These are phyloP conservation scores for Anethum foeniculum DNA, from an alignment of 140 eudicot genomes.

Conservation along the genomic window DNA sequence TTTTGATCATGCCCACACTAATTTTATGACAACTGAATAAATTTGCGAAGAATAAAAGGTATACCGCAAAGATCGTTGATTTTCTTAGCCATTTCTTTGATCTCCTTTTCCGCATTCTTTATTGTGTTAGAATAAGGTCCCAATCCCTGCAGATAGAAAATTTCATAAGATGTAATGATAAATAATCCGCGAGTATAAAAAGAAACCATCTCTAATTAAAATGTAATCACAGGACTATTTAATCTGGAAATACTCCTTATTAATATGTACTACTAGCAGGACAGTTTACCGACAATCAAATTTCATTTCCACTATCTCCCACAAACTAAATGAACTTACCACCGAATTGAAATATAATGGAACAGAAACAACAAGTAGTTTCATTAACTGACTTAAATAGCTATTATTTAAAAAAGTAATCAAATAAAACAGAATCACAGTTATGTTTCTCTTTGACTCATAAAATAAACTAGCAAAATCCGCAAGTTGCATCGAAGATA, in stretches of 20 bases:
- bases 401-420: not conserved
- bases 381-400: not conserved
- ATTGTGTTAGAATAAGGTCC: slow-evolving; percentile 84
- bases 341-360: not conserved
- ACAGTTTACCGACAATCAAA: not conserved
- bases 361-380: not conserved
- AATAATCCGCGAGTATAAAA: not conserved
- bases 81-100: slow-evolving; percentile 83
- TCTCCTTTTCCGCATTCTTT: slow-evolving; percentile 81
- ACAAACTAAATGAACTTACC: not conserved
- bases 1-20: no score
- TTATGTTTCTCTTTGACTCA: not conserved
- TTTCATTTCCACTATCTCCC: not conserved
- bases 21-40: not conserved
- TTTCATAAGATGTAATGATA: not conserved
- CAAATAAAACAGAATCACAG: not conserved
- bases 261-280: not conserved
- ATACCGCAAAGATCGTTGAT: slow-evolving; percentile 86
- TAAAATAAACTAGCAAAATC: not conserved
- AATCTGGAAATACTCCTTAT: not conserved
- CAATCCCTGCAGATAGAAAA: slow-evolving; percentile 52
- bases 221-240: not conserved
- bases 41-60: slow-evolving; percentile 2
- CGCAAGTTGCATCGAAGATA: not conserved
- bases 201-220: not conserved